A percentile compares a stretch with the other conserved stretches of the same genome.
phyloP scores from a whole-genome alignment of 257 asterid genomes.

The Salvia splendens region DNA sequence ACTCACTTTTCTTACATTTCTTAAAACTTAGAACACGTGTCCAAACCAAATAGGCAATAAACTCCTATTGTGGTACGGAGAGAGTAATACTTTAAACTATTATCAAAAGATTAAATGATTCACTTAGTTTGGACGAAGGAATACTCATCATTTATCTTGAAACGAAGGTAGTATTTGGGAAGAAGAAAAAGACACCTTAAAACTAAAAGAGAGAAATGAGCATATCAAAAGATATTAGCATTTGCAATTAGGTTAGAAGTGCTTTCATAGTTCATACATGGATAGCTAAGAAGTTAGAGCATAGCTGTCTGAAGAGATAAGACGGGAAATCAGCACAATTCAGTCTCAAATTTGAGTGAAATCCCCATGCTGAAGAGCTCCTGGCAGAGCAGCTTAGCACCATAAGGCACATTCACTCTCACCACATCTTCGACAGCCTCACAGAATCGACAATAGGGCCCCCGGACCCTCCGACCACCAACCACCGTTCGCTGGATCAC shows the following conservation, averaged over 20 bases:
- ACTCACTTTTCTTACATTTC: no score
- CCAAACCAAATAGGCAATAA: no score
- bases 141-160: no score
- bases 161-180: no score
- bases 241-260: not conserved
- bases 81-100: no score
- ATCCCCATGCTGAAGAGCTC: slow-evolving; percentile 97
- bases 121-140: no score
- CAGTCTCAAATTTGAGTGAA: slow-evolving; percentile 76
- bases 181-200: no score
- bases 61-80: no score
- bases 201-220: no score
- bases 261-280: not conserved
- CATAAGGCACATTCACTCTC: slow-evolving; percentile 80
- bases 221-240: no score
- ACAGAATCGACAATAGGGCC: slow-evolving; percentile 83
- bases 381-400: slow-evolving; percentile 85
- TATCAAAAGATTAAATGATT: no score
- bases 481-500: slow-evolving; percentile 65
- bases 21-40: no score
- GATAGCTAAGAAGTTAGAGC: not conserved
- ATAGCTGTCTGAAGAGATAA: not conserved
- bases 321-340: slow-evolving; percentile 47
- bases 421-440: slow-evolving; percentile 75
- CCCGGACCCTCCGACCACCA: slow-evolving; percentile 75